Evolutionary conservation across 148 eudicot species (phyloP).

Genomic region (Rhododendron vialii): DNA sequence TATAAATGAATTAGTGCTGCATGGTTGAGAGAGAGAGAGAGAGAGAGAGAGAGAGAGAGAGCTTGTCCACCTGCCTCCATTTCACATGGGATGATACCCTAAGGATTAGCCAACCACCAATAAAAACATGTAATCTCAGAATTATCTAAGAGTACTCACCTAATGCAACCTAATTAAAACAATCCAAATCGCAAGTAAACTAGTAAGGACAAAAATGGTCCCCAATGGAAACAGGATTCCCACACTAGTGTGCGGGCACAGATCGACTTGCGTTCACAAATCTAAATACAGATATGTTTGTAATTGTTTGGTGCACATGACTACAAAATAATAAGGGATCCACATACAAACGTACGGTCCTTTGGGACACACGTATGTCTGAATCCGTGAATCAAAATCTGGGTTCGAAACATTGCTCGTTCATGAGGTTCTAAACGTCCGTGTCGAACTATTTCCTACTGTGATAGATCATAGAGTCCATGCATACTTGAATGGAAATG

Average conservation of each 20-base stretch:
- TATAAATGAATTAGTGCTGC: too few relatives aligned
- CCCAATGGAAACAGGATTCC: neutral
- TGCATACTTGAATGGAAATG: too few relatives aligned
- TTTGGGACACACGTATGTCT: neutral
- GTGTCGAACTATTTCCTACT: too few relatives aligned
- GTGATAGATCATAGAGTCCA: neutral
- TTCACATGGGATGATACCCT: slow-evolving; percentile 38
- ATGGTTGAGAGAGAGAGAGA: too few relatives aligned
- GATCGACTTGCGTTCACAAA: too few relatives aligned
- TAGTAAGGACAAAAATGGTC: neutral
- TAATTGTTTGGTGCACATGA: neutral
- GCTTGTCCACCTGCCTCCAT: neutral
- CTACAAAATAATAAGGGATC: neutral
- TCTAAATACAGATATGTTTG: too few relatives aligned
- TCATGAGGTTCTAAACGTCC: neutral
- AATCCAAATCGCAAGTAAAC: slow-evolving; percentile 10
- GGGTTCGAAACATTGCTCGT: neutral
- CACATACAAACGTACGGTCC: too few relatives aligned
- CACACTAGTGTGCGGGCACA: too few relatives aligned
- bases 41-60: neutral
- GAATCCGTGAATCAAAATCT: too few relatives aligned
- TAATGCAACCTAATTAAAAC: neutral
- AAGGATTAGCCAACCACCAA: slow-evolving; percentile 20
- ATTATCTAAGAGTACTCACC: neutral
- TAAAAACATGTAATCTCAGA: neutral